These are phyloP conservation scores for Trichoderma hamatum DNA, from an alignment of 2,329 filamentous ascomycete species.

Conservation along the genomic window DNA sequence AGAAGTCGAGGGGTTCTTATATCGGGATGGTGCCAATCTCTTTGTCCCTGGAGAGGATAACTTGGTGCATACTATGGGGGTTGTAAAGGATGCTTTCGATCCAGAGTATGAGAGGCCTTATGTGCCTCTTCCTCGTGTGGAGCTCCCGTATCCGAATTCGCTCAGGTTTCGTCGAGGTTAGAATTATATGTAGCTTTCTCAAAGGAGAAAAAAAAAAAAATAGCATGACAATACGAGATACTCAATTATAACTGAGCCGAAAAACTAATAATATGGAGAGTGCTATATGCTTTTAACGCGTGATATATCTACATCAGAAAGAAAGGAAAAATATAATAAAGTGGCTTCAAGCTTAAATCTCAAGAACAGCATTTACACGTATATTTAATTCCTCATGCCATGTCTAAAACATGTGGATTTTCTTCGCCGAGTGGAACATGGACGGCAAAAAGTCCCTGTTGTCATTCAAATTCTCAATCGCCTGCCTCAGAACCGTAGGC, in stretches of 20 bases:
- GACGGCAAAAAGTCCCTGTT: conserved; percentile 27
- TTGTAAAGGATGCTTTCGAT: neutral
- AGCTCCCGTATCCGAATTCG: too few relatives aligned
- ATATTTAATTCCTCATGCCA: too few relatives aligned
- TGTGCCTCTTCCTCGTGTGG: neutral
- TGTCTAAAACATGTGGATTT: conserved; percentile 23
- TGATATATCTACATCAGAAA: neutral
- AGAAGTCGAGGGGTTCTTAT: neutral
- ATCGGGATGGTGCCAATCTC: neutral
- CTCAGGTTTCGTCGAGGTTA: too few relatives aligned
- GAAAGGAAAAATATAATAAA: too few relatives aligned
- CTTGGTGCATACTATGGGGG: neutral
- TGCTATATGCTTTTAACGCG: neutral
- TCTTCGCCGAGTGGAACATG: conserved; percentile 28
- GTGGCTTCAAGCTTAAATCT: neutral
- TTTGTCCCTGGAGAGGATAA: neutral
- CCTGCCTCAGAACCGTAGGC: conserved; percentile 21
- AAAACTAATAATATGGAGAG: neutral
- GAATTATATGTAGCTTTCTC: neutral
- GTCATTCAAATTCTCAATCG: conserved; percentile 29
- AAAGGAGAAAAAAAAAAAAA: neutral
- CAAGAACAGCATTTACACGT: neutral
- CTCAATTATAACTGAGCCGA: neutral
- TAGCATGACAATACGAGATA: neutral
- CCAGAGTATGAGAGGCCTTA: neutral